Base-by-base conservation (phyloP, 2,329 filamentous ascomycete genomes). In the Alternaria tenuissima region DNA sequence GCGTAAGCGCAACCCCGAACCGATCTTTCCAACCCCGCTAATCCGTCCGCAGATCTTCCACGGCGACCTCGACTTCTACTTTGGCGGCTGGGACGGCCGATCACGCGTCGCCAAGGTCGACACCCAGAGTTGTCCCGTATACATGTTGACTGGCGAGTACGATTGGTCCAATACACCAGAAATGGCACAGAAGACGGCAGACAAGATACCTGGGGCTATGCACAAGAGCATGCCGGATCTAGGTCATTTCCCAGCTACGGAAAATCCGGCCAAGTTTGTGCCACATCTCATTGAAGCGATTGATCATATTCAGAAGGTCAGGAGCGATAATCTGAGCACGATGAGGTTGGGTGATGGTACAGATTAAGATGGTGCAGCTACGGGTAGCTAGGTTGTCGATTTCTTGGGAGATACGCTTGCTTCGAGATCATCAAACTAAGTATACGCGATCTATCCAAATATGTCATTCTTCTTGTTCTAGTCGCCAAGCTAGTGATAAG, bases 11-110 rank as follows among this genome's bases (percentile, higher is more conserved):
- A 16, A 28, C 18, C 20, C 6, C 9, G 4, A 1, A 5, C 3
- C 16, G 1, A 7, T 32, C 7, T 14, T 53, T 18, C 47, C 11
- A 30, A 16, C 39, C 48, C 28, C 32, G 7, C 24, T 46, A 51
- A 55, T 18, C 14, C 22, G 1, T 6, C 3, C n/a, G 0, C 52
- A 76, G 73, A 82, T 84, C 49, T 84, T 85, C 75, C 82, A 84
- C 66, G 82, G 82, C 24, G 82, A 84, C 59, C 71, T 84, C 16
- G 81, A 84, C 68, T 84, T 84, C 69, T 84, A 83, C 75, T 84
- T 84, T 53, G 81, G 81, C 52, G 82, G 82, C 47, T 85, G 79
- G 73, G 83, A 85, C 65, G 82, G 81, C 9, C 79, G 83, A 26
- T 71, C 76, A 12, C 78, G 81, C 55, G 76, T 84, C 36, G 69